Evolutionary conservation across 305 asterid species (phyloP).

Genomic region (Striga hermonthica): DNA sequence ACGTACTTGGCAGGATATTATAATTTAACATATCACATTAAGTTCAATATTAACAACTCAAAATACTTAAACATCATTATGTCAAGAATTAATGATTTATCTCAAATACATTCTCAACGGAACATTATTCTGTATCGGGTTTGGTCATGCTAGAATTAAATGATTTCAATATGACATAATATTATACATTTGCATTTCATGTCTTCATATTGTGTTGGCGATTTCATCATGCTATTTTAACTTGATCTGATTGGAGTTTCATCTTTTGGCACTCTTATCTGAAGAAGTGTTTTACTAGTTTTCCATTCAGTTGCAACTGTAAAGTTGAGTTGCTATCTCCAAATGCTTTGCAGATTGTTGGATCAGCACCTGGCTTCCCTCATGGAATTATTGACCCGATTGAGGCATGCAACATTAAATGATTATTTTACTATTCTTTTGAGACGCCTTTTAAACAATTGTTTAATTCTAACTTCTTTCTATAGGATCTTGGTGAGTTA

Average conservation of each 20-base stretch:
- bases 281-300: neutral
- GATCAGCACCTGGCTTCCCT: constrained; percentile 99
- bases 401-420: constrained; percentile 54
- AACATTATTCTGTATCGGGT: neutral
- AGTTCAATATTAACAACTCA: too few relatives aligned
- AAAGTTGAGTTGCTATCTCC: constrained; percentile 20
- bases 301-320: constrained; percentile 21
- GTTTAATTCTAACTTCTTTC: constrained; percentile 27
- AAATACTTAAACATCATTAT: too few relatives aligned
- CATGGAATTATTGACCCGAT: constrained; percentile 99
- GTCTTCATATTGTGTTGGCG: neutral
- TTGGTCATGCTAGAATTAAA: constrained; percentile 19
- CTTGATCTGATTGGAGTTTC: constrained; percentile 22
- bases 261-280: constrained; percentile 21
- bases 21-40: too few relatives aligned
- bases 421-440: constrained; percentile 29
- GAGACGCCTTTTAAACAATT: constrained; percentile 25
- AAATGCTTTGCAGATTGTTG: constrained; percentile 67
- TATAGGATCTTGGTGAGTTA: constrained; percentile 90
- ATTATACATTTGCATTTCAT: too few relatives aligned
- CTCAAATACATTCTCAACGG: too few relatives aligned
- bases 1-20: too few relatives aligned
- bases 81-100: too few relatives aligned
- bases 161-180: neutral
- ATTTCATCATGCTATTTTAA: neutral